Percentiles rank a stretch among this genome's conserved stretches.
Evolutionary conservation across 2,329 filamentous ascomycete genomes (phyloP).

Genomic region (Amylocarpus encephaloides): DNA sequence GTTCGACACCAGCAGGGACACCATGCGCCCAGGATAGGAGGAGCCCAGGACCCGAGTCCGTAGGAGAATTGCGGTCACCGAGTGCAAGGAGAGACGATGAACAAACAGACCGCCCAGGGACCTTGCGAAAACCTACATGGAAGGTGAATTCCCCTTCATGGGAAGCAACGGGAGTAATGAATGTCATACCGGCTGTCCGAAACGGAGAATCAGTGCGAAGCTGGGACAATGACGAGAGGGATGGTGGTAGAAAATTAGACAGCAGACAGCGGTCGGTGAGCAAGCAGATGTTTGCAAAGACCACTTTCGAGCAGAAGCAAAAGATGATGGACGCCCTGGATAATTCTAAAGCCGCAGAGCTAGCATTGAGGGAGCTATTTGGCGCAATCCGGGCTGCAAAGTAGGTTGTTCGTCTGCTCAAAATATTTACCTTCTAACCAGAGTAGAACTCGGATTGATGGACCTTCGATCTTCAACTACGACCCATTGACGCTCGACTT

Average conservation of each 20-base stretch:
- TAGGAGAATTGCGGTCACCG: constrained; percentile 30
- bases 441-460: constrained; percentile 48
- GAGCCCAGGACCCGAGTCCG: constrained; percentile 30
- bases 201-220: constrained; percentile 39
- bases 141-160: constrained; percentile 50
- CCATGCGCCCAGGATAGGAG: constrained; percentile 36
- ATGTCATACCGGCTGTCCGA: constrained; percentile 54
- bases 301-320: constrained; percentile 56
- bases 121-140: constrained; percentile 23
- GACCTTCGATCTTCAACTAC: constrained; percentile 64
- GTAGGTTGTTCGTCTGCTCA: constrained; percentile 43
- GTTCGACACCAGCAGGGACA: constrained; percentile 52
- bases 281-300: constrained; percentile 43
- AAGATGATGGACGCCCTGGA: constrained; percentile 65
- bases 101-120: constrained; percentile 35
- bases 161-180: constrained; percentile 74
- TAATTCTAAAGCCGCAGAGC: constrained; percentile 73
- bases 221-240: constrained; percentile 32
- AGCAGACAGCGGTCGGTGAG: constrained; percentile 37
- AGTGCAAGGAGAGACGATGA: constrained; percentile 33
- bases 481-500: constrained; percentile 82
- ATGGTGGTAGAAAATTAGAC: constrained; percentile 28
- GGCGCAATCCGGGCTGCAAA: constrained; percentile 77
- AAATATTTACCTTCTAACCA: constrained; percentile 10
- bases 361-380: constrained; percentile 77